These are phyloP conservation scores for Aspergillus chevalieri DNA, from an alignment of 2,329 filamentous ascomycete species.

Conservation along the genomic window DNA sequence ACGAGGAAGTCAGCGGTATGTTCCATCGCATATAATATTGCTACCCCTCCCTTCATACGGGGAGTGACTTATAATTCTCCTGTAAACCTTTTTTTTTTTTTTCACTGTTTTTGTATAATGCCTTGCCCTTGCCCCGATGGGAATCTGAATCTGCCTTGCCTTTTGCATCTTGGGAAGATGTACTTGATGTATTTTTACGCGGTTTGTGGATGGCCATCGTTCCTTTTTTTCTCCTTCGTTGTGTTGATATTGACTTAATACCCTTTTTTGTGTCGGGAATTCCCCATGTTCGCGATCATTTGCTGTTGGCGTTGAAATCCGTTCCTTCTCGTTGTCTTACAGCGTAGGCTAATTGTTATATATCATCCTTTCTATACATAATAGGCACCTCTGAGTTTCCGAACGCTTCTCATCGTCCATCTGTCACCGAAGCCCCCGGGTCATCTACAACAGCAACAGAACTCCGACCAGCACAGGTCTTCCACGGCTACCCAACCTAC, in stretches of 20 bases:
- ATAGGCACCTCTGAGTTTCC: slow-evolving; percentile 34
- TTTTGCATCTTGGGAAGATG: neutral
- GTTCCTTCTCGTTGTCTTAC: slow-evolving; percentile 9
- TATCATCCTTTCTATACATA: slow-evolving; percentile 13
- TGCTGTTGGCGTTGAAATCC: slow-evolving; percentile 10
- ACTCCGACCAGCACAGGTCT: slow-evolving; percentile 67
- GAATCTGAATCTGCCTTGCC: neutral
- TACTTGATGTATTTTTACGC: slow-evolving; percentile 9
- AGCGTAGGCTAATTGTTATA: slow-evolving; percentile 39
- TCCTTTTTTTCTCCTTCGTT: slow-evolving; percentile 4
- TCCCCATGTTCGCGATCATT: slow-evolving; percentile 11
- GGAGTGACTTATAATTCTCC: neutral
- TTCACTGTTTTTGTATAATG: slow-evolving; percentile 3
- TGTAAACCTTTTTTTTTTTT: slow-evolving; percentile 2
- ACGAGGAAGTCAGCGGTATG: slow-evolving; percentile 90
- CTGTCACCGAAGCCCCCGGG: slow-evolving; percentile 51
- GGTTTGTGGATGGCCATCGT: slow-evolving; percentile 8
- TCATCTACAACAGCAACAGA: slow-evolving; percentile 51
- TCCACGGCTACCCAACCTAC: slow-evolving; percentile 64
- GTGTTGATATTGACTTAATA: slow-evolving; percentile 11
- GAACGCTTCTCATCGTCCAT: slow-evolving; percentile 55
- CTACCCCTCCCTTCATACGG: slow-evolving; percentile 10
- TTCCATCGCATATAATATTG: slow-evolving; percentile 79
- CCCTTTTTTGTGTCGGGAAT: slow-evolving; percentile 12
- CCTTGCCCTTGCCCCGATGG: neutral